Evolutionary conservation across 2,329 filamentous ascomycete genomes (phyloP), one percentile per base, ranked within the genome.

Genomic region (Chaetomium strumarium): DNA sequence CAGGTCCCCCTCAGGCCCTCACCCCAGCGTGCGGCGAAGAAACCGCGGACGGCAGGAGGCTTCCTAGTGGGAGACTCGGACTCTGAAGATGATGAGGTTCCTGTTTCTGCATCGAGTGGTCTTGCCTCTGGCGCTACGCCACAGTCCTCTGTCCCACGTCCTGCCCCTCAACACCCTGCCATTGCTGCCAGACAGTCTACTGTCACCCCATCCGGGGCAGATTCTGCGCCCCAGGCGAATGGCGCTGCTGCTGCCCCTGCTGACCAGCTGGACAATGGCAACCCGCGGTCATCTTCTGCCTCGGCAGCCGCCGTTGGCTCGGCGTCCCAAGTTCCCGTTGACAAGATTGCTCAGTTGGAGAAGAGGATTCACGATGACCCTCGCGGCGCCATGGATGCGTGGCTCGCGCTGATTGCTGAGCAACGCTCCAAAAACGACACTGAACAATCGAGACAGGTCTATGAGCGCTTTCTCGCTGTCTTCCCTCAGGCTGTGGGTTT

Each of bases 341-440:
- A 95, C 70, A 81, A 80, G 59, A 78, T 92, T 62, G 84, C 86
- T 53, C 81, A 91, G 54, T 77, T 97, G 64, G 92, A 99, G 74
- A 88, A 93, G 68, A 85, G 92, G 65, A 86, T 97, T 68, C 85
- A 86, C 67, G 88, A 96, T 65, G 93, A 99, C 66, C 88, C 92
- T 14, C 87, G 90, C 63, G 93, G 92, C 64, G 91, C 96, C 63
- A 82, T 93, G 70, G 88, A 93, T 67, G 90, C 92, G 31, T 99
- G 93, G 93, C 74, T 95, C 63, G 80, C 81, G 59, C 77, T 99
- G 66, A 92, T 99, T 66, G 80, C 81, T 60, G 90, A 96, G 67
- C 83, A 96, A 68, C 86, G 86, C 62, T 84, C 81, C 64, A 88
- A 86, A 63, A 87, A 87, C 70, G 88, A 90, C 68, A 73, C 91